Percentiles rank a stretch among this genome's conserved stretches.
These are phyloP conservation scores for Komagataella ulmi DNA, from an alignment of 805 yeast species.

Conservation along the genomic window DNA sequence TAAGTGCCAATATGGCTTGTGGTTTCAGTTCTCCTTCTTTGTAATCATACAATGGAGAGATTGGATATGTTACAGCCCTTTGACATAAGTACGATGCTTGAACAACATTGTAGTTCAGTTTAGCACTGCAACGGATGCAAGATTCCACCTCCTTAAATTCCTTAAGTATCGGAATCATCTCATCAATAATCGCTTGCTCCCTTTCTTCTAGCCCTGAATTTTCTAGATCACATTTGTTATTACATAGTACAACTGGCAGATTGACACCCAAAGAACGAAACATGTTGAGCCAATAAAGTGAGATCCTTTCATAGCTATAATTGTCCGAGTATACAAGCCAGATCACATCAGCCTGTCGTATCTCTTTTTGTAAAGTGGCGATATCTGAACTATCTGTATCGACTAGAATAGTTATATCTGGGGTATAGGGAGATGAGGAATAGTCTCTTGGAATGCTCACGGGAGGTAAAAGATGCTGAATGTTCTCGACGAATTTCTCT, in stretches of 20 bases:
- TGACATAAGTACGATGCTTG: slow-evolving; percentile 92
- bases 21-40: slow-evolving; percentile 76
- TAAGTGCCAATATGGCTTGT: slow-evolving; percentile 59
- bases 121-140: slow-evolving; percentile 81
- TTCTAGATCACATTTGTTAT: slow-evolving; percentile 55
- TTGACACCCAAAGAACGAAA: slow-evolving; percentile 90
- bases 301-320: slow-evolving; percentile 84
- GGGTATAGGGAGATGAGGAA: slow-evolving; percentile 43
- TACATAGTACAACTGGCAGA: slow-evolving; percentile 82
- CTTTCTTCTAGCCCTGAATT: slow-evolving; percentile 18
- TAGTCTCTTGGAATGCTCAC: slow-evolving; percentile 71
- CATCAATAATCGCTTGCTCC: slow-evolving; percentile 48
- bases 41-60: slow-evolving; percentile 88
- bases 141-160: slow-evolving; percentile 93
- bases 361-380: slow-evolving; percentile 47
- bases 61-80: slow-evolving; percentile 84
- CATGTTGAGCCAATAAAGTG: slow-evolving; percentile 90
- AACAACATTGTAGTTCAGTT: slow-evolving; percentile 69
- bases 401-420: slow-evolving; percentile 54
- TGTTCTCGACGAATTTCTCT: slow-evolving; percentile 64
- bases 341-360: slow-evolving; percentile 78
- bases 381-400: slow-evolving; percentile 72
- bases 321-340: slow-evolving; percentile 94
- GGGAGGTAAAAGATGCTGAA: slow-evolving; percentile 72
- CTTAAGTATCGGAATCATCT: slow-evolving; percentile 70